Evolutionary conservation across 1,284 basidiomycete genomes (phyloP).

Genomic region (Leccinum variabile): DNA sequence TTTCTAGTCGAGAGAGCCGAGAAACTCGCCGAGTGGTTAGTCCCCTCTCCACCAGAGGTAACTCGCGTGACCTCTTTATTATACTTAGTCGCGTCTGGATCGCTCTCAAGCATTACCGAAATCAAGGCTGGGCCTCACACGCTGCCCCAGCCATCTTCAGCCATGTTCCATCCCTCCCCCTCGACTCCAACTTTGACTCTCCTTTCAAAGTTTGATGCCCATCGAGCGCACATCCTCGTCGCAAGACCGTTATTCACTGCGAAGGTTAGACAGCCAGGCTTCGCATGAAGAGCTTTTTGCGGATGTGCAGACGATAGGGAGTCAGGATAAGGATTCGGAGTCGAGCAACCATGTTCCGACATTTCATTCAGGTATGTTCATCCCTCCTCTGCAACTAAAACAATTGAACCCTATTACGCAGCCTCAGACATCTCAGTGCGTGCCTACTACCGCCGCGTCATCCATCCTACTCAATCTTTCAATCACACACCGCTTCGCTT

Average conservation of each 20-base stretch:
- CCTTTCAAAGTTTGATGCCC: slow-evolving; percentile 23
- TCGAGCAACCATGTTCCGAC: slow-evolving; percentile 12
- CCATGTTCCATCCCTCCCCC: neutral
- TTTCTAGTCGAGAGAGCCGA: slow-evolving; percentile 72
- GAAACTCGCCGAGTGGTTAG: slow-evolving; percentile 68
- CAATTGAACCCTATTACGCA: slow-evolving; percentile 3
- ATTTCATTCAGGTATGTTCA: slow-evolving; percentile 23
- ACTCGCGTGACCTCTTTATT: slow-evolving; percentile 1
- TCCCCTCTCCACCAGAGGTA: slow-evolving; percentile 7
- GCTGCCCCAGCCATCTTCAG: neutral
- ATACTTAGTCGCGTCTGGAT: slow-evolving; percentile 36
- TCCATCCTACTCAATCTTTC: neutral
- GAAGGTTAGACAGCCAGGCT: slow-evolving; percentile 7
- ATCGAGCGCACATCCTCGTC: slow-evolving; percentile 17
- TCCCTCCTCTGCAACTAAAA: neutral
- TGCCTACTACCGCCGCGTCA: neutral
- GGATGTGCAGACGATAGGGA: slow-evolving; percentile 19
- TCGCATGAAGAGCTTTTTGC: slow-evolving; percentile 9
- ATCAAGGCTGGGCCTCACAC: slow-evolving; percentile 15
- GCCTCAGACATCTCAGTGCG: slow-evolving; percentile 9
- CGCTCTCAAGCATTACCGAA: neutral
- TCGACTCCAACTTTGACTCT: neutral
- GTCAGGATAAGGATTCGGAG: slow-evolving; percentile 31
- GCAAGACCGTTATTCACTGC: slow-evolving; percentile 21
- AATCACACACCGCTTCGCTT: slow-evolving; percentile 3